Evolutionary conservation across 1,284 basidiomycete species (phyloP).

Genomic region (Irpex lacteus): DNA sequence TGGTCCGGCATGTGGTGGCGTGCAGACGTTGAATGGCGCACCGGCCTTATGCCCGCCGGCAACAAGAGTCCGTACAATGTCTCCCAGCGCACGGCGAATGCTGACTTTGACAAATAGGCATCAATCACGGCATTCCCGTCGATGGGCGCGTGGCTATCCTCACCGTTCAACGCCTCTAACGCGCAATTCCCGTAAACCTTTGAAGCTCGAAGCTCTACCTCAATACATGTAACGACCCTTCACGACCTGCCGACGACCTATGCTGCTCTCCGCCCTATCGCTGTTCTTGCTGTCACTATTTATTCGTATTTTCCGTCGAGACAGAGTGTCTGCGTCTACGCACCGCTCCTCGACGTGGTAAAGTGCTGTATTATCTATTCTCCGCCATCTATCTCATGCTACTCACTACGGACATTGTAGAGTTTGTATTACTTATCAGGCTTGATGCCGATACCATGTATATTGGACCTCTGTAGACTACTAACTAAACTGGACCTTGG

Average conservation of each 20-base stretch:
- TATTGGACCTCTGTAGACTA: background rate
- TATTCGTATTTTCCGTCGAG: background rate
- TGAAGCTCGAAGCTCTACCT: background rate
- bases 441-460: background rate
- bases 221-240: background rate
- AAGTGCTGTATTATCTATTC: background rate
- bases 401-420: background rate
- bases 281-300: background rate
- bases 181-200: background rate
- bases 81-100: background rate
- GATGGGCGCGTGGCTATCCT: conserved; percentile 78
- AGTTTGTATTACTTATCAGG: background rate
- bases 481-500: no score
- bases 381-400: background rate
- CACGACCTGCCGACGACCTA: background rate
- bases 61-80: conserved; percentile 47
- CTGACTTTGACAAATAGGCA: conserved; percentile 39
- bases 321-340: background rate
- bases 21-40: conserved; percentile 70
- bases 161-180: conserved; percentile 51
- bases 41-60: conserved; percentile 63
- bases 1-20: conserved; percentile 67
- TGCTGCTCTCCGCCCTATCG: background rate
- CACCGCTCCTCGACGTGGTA: no score
- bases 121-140: conserved; percentile 77